Evolutionary conservation across 306 rosid genomes (phyloP).

Genomic region (Geum urbanum): DNA sequence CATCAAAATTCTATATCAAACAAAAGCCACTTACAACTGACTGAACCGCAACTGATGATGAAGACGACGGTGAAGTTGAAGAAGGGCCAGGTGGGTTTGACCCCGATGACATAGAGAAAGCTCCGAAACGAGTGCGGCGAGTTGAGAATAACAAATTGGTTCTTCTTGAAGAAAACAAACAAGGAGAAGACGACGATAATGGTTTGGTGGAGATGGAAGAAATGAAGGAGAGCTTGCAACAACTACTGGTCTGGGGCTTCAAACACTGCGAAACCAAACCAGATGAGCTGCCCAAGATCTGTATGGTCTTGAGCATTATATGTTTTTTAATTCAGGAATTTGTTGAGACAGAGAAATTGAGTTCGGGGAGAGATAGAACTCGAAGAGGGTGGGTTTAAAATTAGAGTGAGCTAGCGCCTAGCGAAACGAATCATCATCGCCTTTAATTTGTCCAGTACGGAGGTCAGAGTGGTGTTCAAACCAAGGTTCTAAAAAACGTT

Average conservation of each 20-base stretch:
- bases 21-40: conserved; percentile 17
- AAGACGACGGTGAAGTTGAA: conserved; percentile 31
- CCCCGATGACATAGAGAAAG: conserved; percentile 40
- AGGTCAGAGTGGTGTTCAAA: background rate
- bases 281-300: conserved; percentile 46
- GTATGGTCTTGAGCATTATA: conserved; percentile 61
- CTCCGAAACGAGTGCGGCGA: conserved; percentile 33
- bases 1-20: background rate
- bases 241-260: conserved; percentile 33
- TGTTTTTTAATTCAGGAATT: background rate
- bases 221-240: conserved; percentile 32
- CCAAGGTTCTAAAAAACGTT: too few relatives aligned
- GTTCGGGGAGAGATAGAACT: background rate
- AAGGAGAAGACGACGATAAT: conserved; percentile 22
- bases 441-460: background rate
- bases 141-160: conserved; percentile 12
- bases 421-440: background rate
- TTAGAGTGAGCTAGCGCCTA: background rate
- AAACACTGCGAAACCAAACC: conserved; percentile 41
- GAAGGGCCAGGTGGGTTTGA: conserved; percentile 34
- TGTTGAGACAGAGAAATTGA: background rate
- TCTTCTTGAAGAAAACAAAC: conserved; percentile 10
- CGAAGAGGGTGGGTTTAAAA: background rate
- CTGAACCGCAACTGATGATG: conserved; percentile 30
- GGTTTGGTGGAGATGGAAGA: conserved; percentile 38